Evolutionary conservation across 2,329 filamentous ascomycete genomes (phyloP).

Genomic region (Cordyceps javanica): DNA sequence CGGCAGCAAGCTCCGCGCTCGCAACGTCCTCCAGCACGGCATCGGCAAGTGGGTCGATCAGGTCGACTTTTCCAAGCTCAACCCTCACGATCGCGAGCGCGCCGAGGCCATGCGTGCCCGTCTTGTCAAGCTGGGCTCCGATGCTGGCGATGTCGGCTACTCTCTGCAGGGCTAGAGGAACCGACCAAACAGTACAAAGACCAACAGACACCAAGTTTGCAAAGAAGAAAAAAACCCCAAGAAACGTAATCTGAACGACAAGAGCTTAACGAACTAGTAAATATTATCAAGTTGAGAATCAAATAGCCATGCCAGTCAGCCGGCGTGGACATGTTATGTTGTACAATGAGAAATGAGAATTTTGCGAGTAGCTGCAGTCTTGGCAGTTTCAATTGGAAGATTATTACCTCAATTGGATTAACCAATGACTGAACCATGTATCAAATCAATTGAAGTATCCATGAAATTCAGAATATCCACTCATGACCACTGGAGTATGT

Average conservation of each 20-base stretch:
- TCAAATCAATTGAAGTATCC: too few relatives aligned
- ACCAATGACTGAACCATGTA: not conserved
- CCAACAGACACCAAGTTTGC: not conserved
- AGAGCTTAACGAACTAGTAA: not conserved
- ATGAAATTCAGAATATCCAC: too few relatives aligned
- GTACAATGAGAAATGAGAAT: not conserved
- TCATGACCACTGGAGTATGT: too few relatives aligned
- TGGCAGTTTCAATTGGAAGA: not conserved
- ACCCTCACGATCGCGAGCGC: constrained; percentile 35
- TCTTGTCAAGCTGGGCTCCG: constrained; percentile 55
- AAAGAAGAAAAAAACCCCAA: not conserved
- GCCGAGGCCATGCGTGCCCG: constrained; percentile 60
- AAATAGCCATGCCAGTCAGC: not conserved
- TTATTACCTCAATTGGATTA: not conserved
- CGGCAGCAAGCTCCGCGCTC: constrained; percentile 51
- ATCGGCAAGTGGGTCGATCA: constrained; percentile 59
- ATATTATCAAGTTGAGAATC: not conserved
- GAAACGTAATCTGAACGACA: not conserved
- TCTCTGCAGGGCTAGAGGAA: constrained; percentile 47
- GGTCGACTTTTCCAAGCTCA: constrained; percentile 48
- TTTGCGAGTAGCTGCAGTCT: not conserved
- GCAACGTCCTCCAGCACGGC: constrained; percentile 71
- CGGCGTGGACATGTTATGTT: not conserved
- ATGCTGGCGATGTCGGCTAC: constrained; percentile 57
- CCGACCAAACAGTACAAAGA: too few relatives aligned